Evolutionary conservation across 2,329 filamentous ascomycete genomes (phyloP).

Genomic region (Calonectria pauciramosa): DNA sequence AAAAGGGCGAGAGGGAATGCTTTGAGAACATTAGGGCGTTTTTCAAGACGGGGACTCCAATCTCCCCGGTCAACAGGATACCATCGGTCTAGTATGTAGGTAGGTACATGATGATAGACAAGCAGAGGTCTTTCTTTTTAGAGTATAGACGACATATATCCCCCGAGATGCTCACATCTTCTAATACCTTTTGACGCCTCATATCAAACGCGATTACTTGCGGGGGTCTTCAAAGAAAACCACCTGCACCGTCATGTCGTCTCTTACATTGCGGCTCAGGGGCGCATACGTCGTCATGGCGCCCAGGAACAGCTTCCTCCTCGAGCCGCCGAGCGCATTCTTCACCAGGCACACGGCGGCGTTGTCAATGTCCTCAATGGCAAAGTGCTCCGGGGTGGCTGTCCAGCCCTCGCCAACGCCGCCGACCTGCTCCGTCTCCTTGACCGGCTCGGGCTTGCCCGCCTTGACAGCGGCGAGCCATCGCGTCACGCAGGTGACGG

Average conservation of each 20-base stretch:
- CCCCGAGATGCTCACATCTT: constrained; percentile 65
- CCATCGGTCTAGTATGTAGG: not conserved
- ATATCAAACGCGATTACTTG: constrained; percentile 18
- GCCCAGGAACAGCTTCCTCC: constrained; percentile 80
- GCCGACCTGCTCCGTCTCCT: constrained; percentile 36
- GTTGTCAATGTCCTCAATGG: constrained; percentile 81
- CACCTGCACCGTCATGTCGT: constrained; percentile 88
- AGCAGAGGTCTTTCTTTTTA: not conserved
- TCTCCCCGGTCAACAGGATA: constrained; percentile 53
- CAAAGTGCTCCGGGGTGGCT: constrained; percentile 68
- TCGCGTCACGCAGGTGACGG: constrained; percentile 67
- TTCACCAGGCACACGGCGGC: constrained; percentile 85
- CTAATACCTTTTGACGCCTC: too few relatives aligned
- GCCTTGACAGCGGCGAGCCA: constrained; percentile 60
- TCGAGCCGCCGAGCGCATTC: constrained; percentile 83
- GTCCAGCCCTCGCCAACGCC: constrained; percentile 39
- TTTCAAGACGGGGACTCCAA: constrained; percentile 54
- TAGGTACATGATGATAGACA: not conserved
- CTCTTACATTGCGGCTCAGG: constrained; percentile 73
- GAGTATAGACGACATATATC: constrained; percentile 72
- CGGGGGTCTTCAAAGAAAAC: constrained; percentile 69
- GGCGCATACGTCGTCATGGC: constrained; percentile 80
- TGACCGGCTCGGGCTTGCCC: constrained; percentile 41
- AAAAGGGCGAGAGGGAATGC: constrained; percentile 58
- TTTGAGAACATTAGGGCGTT: constrained; percentile 61